Conservation (phyloP, 305 asterid species). For the Fraxinus velutina region DNA sequence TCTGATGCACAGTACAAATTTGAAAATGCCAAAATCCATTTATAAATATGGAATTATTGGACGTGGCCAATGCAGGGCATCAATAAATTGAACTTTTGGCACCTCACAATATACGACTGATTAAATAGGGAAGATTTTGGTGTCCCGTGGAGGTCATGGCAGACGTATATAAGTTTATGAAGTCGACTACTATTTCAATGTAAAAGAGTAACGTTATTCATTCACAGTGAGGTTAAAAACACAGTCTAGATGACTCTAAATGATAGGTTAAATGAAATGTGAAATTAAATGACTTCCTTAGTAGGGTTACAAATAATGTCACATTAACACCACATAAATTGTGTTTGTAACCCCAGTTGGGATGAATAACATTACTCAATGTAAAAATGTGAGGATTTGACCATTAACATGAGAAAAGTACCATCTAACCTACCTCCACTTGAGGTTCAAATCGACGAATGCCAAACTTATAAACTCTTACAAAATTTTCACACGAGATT, state of each 20-base stretch:
- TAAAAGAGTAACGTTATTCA: background rate
- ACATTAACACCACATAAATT: too few relatives aligned
- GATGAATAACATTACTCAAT: background rate
- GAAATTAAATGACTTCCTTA: too few relatives aligned
- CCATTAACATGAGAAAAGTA: background rate
- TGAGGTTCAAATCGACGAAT: background rate
- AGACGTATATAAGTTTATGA: background rate
- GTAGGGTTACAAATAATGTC: too few relatives aligned
- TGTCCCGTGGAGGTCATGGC: constrained; percentile 5
- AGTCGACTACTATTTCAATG: background rate
- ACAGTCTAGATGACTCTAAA: too few relatives aligned
- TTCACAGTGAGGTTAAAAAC: too few relatives aligned
- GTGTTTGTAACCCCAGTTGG: too few relatives aligned
- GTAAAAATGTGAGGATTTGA: background rate
- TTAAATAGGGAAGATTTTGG: background rate
- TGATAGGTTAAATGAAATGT: too few relatives aligned
- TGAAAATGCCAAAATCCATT: constrained; percentile 1
- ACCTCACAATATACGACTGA: constrained; percentile 18
- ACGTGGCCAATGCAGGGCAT: constrained; percentile 23
- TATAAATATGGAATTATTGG: constrained; percentile 30
- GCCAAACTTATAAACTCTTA: background rate
- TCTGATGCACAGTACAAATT: background rate
- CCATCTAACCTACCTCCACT: background rate
- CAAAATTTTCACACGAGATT: background rate
- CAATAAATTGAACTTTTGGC: constrained; percentile 24